phyloP scores from a whole-genome alignment of 2,329 filamentous ascomycete genomes.

The Tolypocladium paradoxum region DNA sequence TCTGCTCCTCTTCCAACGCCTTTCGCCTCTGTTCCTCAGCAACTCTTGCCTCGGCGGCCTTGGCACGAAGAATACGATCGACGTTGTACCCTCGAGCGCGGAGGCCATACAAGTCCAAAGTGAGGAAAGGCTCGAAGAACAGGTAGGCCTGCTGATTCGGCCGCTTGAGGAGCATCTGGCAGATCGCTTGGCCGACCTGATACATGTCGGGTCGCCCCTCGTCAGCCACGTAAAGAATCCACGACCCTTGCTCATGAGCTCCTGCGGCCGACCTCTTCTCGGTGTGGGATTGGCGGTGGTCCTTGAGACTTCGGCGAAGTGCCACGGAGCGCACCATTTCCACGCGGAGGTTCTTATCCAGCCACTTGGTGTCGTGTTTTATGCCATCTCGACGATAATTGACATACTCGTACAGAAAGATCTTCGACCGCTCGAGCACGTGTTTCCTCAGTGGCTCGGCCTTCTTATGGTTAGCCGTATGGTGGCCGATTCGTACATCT shows the following conservation, averaged over 20 bases:
- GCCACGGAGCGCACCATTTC: constrained; percentile 69
- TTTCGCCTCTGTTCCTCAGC: constrained; percentile 73
- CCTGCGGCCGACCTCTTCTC: constrained; percentile 69
- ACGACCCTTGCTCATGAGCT: constrained; percentile 39
- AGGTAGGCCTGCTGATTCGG: constrained; percentile 84
- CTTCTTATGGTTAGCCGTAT: constrained; percentile 55
- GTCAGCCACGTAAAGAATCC: constrained; percentile 66
- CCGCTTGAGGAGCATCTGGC: constrained; percentile 66
- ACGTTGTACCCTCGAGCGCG: constrained; percentile 91
- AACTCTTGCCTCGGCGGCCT: constrained; percentile 77
- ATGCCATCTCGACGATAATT: constrained; percentile 67
- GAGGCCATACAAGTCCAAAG: constrained; percentile 70
- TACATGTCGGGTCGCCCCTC: constrained; percentile 67
- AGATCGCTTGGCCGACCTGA: constrained; percentile 81
- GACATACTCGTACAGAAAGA: constrained; percentile 72
- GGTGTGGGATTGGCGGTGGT: constrained; percentile 56
- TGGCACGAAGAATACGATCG: constrained; percentile 79
- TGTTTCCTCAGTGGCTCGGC: constrained; percentile 64
- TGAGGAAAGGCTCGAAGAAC: constrained; percentile 84
- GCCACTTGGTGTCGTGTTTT: constrained; percentile 79
- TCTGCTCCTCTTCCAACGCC: constrained; percentile 62
- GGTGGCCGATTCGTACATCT: constrained; percentile 59
- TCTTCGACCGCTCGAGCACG: constrained; percentile 75
- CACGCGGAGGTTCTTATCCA: constrained; percentile 75
- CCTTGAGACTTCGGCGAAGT: constrained; percentile 64